Conservation (phyloP, 2,329 filamentous ascomycete genomes). For the Nemania abortiva region DNA sequence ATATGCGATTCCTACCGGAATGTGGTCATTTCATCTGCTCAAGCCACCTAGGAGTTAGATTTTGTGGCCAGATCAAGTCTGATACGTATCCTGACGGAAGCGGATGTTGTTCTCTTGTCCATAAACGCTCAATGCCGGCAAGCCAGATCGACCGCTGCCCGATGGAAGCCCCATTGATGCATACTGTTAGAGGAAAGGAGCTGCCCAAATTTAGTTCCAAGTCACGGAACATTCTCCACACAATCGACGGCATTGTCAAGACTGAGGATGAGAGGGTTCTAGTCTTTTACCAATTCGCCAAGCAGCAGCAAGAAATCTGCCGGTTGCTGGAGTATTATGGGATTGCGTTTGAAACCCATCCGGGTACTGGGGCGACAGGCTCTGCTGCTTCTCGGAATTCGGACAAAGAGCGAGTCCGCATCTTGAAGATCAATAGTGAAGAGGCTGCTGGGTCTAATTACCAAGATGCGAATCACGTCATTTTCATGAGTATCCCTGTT, state of each 20-base stretch:
- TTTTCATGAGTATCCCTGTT: slow-evolving; percentile 55
- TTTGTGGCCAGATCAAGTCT: slow-evolving; percentile 42
- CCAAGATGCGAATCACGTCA: slow-evolving; percentile 57
- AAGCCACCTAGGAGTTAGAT: slow-evolving; percentile 20
- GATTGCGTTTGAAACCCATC: slow-evolving; percentile 35
- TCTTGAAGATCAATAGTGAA: slow-evolving; percentile 55
- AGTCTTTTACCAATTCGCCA: slow-evolving; percentile 55
- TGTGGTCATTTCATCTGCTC: slow-evolving; percentile 50
- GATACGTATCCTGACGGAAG: slow-evolving; percentile 25
- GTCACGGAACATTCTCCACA: slow-evolving; percentile 38
- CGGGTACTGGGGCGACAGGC: background rate
- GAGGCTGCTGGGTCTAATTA: slow-evolving; percentile 58
- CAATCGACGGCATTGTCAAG: slow-evolving; percentile 33
- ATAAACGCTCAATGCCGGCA: slow-evolving; percentile 28
- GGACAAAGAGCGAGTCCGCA: slow-evolving; percentile 43
- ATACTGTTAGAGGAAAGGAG: background rate
- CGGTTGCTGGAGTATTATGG: slow-evolving; percentile 33
- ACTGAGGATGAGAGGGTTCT: slow-evolving; percentile 47
- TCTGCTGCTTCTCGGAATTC: background rate
- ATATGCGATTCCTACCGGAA: slow-evolving; percentile 42
- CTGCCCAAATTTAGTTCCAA: slow-evolving; percentile 42
- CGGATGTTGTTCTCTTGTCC: slow-evolving; percentile 26
- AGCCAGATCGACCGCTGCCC: slow-evolving; percentile 31
- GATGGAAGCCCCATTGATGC: background rate
- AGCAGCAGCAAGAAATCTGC: slow-evolving; percentile 48